Evolutionary conservation across 2,329 filamentous ascomycete species (phyloP).

Genomic region (Cyanodermella asteris): DNA sequence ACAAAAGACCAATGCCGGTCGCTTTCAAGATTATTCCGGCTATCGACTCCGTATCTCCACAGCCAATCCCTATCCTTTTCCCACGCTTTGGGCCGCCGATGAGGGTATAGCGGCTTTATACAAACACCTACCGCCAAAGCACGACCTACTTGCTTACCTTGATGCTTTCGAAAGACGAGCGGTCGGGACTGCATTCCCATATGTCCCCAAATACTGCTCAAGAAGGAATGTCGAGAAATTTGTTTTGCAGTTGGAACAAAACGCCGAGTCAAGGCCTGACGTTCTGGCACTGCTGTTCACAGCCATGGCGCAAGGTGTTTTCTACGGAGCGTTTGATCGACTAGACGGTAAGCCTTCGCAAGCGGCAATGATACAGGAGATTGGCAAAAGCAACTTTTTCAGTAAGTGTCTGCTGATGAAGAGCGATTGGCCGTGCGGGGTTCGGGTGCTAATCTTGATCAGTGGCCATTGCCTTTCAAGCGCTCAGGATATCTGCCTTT

Average conservation of each 20-base stretch:
- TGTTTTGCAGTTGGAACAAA: constrained; percentile 18
- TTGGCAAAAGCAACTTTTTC: constrained; percentile 20
- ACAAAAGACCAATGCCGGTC: constrained; percentile 20
- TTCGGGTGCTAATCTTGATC: constrained; percentile 5
- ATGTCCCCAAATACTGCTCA: constrained; percentile 22
- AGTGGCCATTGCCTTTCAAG: constrained; percentile 29
- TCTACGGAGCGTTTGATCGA: constrained; percentile 23
- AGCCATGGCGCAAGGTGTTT: constrained; percentile 23
- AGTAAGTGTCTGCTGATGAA: constrained; percentile 14
- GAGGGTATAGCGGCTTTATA: constrained; percentile 16
- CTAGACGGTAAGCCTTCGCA: constrained; percentile 17
- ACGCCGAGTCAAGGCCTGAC: constrained; percentile 22
- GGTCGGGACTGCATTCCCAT: constrained; percentile 22
- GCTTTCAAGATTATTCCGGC: no score
- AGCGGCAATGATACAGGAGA: constrained; percentile 16
- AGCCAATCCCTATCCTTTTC: constrained; percentile 21
- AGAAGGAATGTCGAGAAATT: constrained; percentile 23
- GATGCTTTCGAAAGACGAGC: constrained; percentile 21
- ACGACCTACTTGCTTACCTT: constrained; percentile 19
- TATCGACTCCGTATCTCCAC: no score
- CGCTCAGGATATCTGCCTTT: constrained; percentile 25
- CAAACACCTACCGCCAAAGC: constrained; percentile 16
- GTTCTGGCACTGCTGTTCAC: constrained; percentile 27
- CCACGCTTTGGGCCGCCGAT: constrained; percentile 19
- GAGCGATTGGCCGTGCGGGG: neutral